phyloP scores from a whole-genome alignment of 78 protist genomes.

The Dictyostelium purpureum region DNA sequence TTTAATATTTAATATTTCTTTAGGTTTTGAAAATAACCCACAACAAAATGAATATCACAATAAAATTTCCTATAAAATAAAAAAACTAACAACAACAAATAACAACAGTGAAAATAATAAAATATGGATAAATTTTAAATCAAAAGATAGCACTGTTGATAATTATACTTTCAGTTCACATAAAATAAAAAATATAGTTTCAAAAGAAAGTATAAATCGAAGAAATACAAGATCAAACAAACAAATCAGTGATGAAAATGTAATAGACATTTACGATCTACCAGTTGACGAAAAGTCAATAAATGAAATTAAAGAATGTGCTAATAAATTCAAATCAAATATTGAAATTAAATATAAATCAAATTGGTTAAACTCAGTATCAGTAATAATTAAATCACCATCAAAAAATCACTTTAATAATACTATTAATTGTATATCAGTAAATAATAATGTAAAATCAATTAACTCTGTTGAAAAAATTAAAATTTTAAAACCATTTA shows the following conservation, averaged over 20 bases:
- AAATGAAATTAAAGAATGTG: not conserved
- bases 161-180: too few relatives aligned
- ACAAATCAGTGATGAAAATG: not conserved
- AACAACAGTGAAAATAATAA: too few relatives aligned
- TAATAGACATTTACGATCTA: slow-evolving; percentile 4
- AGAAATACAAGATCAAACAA: not conserved
- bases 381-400: not conserved
- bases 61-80: too few relatives aligned
- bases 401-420: not conserved
- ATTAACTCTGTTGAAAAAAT: slow-evolving; percentile 15
- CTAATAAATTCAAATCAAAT: not conserved
- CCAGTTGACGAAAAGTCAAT: slow-evolving; percentile 35
- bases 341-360: not conserved
- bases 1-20: too few relatives aligned
- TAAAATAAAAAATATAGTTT: not conserved
- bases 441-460: not conserved
- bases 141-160: too few relatives aligned
- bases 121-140: too few relatives aligned
- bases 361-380: slow-evolving; percentile 64
- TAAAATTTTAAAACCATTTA: not conserved
- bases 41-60: too few relatives aligned
- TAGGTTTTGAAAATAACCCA: too few relatives aligned
- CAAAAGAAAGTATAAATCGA: not conserved
- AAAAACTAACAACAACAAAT: too few relatives aligned
- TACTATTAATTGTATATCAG: slow-evolving; percentile 38